Base-by-base conservation (phyloP, 768 basidiomycete genomes). In the Pseudohyphozyma bogoriensis region DNA sequence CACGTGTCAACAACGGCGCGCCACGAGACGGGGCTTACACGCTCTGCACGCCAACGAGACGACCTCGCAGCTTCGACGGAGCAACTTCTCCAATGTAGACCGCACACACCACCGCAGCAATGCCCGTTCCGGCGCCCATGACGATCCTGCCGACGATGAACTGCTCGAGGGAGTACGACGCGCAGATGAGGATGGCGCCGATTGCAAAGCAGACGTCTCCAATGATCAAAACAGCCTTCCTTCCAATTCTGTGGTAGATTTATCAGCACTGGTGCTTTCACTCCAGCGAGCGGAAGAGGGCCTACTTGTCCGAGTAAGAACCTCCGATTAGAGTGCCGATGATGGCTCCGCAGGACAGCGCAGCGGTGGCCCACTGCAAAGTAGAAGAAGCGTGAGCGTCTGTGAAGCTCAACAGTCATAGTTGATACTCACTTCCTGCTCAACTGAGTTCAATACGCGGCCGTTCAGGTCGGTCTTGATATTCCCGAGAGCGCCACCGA, bases 21-120 rank as follows among this genome's bases (percentile, higher is more conserved):
- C 7, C 5, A 42, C 18, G 37, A 16, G 15, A 16, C 6, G 5
- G 15, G 15, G n/a, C 40, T 16, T 42, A 42, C 40, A 55, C 55
- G 22, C 42, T 45, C 55, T 55, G 55, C 2, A 55, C 55, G 55
- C 42, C 55, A 33, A 55, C 44, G 44, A 55, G 45, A 32, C 55
- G 55, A 32, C 55, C 55, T 28, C 55, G 55, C 42, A n/a, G 28
- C 20, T 15, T 46, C 13, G 42, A 13, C 3, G 55, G 55, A 3
- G 55, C 55, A 26, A 55, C 44, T 44, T 55, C 55, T 24, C 55
- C 55, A n/a, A 55, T 31, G 44, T 54, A 55, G 37, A 53, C 39
- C 24, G 52, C 52, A 37, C 52, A 53, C 15, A 53, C 52, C 16
- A 53, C 52, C 10, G 52, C 52, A 22, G 52, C 52, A 37, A 53